These are phyloP conservation scores for Cystofilobasidium ferigula DNA, from an alignment of 768 basidiomycete species.

Conservation along the genomic window DNA sequence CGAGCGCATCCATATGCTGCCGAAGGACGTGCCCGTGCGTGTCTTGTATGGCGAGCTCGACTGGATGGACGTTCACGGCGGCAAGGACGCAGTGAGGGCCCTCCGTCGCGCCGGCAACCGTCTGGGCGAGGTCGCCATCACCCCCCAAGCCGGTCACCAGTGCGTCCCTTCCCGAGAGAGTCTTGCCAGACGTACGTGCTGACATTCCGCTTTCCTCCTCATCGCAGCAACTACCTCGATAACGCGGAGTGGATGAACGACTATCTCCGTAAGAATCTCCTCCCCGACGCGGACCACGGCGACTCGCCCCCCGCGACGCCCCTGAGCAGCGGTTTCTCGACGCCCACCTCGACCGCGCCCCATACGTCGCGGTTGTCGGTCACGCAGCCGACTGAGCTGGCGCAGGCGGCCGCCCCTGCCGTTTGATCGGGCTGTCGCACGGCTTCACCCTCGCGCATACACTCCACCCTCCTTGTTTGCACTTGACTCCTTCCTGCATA, in stretches of 20 bases:
- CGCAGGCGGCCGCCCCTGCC: too few relatives aligned
- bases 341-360: not conserved
- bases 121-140: constrained; percentile 5
- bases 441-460: too few relatives aligned
- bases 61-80: constrained; percentile 23
- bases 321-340: not conserved
- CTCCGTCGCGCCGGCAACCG: constrained; percentile 12
- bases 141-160: constrained; percentile 21
- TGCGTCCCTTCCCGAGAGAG: not conserved
- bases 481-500: too few relatives aligned
- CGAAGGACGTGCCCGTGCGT: not conserved
- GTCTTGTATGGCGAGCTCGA: constrained; percentile 15
- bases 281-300: not conserved
- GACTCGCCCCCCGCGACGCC: not conserved
- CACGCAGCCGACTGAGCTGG: not conserved
- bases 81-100: constrained; percentile 11
- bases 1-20: not conserved
- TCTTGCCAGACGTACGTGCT: not conserved
- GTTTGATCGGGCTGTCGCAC: too few relatives aligned
- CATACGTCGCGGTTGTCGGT: not conserved
- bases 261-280: not conserved
- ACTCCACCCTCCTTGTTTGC: too few relatives aligned
- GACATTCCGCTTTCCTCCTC: not conserved
- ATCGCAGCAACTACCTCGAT: constrained; percentile 18
- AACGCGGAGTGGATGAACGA: constrained; percentile 4